Percentiles rank a stretch among this genome's conserved stretches.
Evolutionary conservation across 306 rosid species (phyloP).

Genomic region (Betula pendula): DNA sequence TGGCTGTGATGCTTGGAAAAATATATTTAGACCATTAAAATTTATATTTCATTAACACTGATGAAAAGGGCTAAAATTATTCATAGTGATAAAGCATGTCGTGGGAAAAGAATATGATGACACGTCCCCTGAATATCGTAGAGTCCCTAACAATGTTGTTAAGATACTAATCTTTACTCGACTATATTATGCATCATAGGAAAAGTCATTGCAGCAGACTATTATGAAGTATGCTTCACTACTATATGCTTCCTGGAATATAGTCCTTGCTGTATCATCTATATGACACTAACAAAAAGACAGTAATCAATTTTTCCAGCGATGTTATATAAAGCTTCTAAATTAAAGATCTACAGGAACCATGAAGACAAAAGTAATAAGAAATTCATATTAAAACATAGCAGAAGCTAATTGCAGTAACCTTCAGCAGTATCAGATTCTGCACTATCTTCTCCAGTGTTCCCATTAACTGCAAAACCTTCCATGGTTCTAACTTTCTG

Average conservation of each 20-base stretch:
- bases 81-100: background rate
- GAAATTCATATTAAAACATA: slow-evolving; percentile 1
- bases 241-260: background rate
- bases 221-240: background rate
- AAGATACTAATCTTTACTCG: background rate
- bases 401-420: slow-evolving; percentile 29
- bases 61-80: background rate
- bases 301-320: background rate
- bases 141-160: background rate
- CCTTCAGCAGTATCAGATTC: slow-evolving; percentile 65
- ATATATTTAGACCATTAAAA: background rate
- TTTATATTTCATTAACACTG: background rate
- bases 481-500: slow-evolving; percentile 51
- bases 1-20: background rate
- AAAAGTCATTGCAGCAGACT: background rate
- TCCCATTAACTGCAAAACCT: slow-evolving; percentile 30
- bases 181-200: background rate
- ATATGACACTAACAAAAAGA: background rate
- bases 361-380: background rate
- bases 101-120: background rate
- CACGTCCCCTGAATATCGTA: background rate
- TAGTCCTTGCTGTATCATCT: background rate
- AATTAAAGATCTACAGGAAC: slow-evolving; percentile 1
- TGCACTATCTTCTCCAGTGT: slow-evolving; percentile 38
- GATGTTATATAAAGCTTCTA: slow-evolving; percentile 5